Base-by-base conservation (phyloP, 2,329 filamentous ascomycete genomes). In the Pseudocercospora eumusae region DNA sequence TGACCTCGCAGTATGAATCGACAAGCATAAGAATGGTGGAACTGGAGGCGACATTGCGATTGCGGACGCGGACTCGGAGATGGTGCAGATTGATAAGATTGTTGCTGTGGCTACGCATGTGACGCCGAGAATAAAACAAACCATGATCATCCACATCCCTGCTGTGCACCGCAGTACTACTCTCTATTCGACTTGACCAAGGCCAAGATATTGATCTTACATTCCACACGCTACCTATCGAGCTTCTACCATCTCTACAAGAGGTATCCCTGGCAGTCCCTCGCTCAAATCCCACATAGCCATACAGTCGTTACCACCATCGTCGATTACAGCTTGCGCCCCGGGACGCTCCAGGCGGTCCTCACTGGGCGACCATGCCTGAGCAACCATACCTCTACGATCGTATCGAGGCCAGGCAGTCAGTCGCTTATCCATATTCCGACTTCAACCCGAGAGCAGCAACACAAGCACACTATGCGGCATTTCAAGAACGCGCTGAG, bases 401-500 rank as follows among this genome's bases (percentile, higher is more conserved):
- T 77, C 76, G 83, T 66, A 53, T 59, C 64, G 49, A 57, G 13
- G 45, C 62, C 65, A 72, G 62, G 73, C 81, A 70, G 82, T 86
- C 73, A 78, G 81, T 83, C 69, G 83, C 83, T 66, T 68, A 81
- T 83, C 79, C 74, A 78, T 74, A 73, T 75, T 75, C 79, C 71
- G 71, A 79, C n/a, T 96, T 96, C 77, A 92, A 97, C 71, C 93
- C 93, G 54, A 96, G 93, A 76, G 89, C 90, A 63, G 84, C 92
- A 54, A 93, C 92, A 21, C 84, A 92, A 73, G 89, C 91, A 65
- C 93, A 90, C 77, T 90, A 74, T 66, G 68, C 86, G 81, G 80
- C 86, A 71, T 84, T 68, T 50, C 27, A 61, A 56, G 55, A 67
- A 47, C 64, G 86, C 11, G 84, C 85, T 58, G 80, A 84, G 18